A percentile compares a stretch with the other conserved stretches of the same genome.
phyloP scores from a whole-genome alignment of 192 early-diverging fungal species.

The Backusella tarrabulga region DNA sequence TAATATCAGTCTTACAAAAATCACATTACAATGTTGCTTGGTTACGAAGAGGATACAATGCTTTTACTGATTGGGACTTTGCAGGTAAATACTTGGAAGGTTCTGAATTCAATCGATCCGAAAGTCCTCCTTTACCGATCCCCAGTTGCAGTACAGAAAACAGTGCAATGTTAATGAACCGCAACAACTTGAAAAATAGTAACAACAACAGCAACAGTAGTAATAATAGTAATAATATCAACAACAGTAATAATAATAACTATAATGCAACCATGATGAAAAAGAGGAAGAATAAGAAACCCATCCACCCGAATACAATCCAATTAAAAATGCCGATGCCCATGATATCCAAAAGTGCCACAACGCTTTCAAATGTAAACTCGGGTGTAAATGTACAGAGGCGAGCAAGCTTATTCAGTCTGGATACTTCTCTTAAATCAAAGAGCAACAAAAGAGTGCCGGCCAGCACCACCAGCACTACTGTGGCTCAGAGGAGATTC shows the following conservation, averaged over 20 bases:
- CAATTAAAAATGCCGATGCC: slow-evolving; percentile 1
- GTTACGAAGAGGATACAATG: slow-evolving; percentile 46
- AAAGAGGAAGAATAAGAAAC: slow-evolving; percentile 1
- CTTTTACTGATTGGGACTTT: slow-evolving; percentile 30
- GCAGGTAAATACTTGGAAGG: neutral
- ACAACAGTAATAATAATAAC: neutral
- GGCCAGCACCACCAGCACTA: neutral
- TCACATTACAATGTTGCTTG: slow-evolving; percentile 27
- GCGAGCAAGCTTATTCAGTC: slow-evolving; percentile 34
- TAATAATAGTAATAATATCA: neutral
- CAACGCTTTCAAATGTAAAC: slow-evolving; percentile 4
- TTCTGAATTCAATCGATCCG: slow-evolving; percentile 4
- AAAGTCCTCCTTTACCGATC: slow-evolving; percentile 3
- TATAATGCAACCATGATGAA: neutral
- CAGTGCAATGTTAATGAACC: neutral
- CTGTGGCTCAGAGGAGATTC: neutral
- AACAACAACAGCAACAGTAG: neutral
- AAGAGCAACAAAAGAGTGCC: neutral
- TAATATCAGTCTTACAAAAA: slow-evolving; percentile 9
- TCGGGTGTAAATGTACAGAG: slow-evolving; percentile 12
- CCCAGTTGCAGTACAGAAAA: slow-evolving; percentile 1
- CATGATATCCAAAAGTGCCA: slow-evolving; percentile 11
- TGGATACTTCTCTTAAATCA: slow-evolving; percentile 31
- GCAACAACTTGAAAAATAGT: neutral
- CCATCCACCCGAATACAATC: neutral